Evolutionary conservation across 2,329 filamentous ascomycete species (phyloP), one percentile per base, ranked within the genome.

Genomic region (Cytospora schulzeri): DNA sequence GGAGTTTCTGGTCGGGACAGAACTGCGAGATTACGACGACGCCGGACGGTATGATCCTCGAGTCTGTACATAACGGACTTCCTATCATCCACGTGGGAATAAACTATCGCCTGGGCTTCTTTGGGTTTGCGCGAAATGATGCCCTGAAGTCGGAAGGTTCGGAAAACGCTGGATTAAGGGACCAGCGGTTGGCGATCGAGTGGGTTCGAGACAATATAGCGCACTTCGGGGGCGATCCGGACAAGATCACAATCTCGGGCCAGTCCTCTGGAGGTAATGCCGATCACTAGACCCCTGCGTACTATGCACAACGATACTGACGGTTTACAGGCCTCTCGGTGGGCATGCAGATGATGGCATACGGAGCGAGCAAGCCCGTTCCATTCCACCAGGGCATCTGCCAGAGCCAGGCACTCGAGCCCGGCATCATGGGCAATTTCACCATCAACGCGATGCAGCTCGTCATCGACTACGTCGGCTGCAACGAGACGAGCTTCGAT

Each of bases 371-470:
- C 28, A 77, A 78, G 60, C 76, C 77, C 0, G 74, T 75, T 11
- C 78, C 79, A 0, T 84, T 83, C 69, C 77, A 79, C 28, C 76
- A 76, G 57, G 79, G 72, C 6, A 82, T 83, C 45, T 78, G 77
- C 59, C 72, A 83, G 66, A 81, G 77, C 65, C 80, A 82, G 65
- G 76, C 78, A 1, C 76, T 85, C 2, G 84, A 85, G 70, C 81
- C 80, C 1, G 82, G 81, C 3, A 82, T 81, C 64, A 77, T 77
- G 5, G 76, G 77, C 0, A 81, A 80, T 65, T 81, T 82, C 68
- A 82, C 79, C 6, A 76, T 77, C 56, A 72, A 82, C 60, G 81
- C 81, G 11, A 81, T 83, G 75, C 67, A 71, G 12, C 73, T 72
- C 1, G 65, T 85, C 29, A 77, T 78, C 3, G 73, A 78, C 24